Evolutionary conservation across 2,329 filamentous ascomycete genomes (phyloP).

Genomic region (Botryotinia globosa): DNA sequence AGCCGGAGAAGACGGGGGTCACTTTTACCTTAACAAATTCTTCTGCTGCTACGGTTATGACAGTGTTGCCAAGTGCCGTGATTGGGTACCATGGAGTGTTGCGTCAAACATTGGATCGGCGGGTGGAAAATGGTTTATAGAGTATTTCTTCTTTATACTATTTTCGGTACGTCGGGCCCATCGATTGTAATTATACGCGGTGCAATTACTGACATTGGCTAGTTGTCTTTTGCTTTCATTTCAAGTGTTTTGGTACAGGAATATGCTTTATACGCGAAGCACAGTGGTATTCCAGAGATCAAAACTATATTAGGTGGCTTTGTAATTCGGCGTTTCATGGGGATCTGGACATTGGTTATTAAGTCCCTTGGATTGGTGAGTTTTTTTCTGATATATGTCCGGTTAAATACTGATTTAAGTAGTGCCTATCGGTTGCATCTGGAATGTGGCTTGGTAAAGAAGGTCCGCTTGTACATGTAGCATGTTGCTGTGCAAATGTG

Average conservation of each 20-base stretch:
- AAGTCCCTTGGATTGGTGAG: constrained; percentile 84
- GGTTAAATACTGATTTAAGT: constrained; percentile 33
- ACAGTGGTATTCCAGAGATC: constrained; percentile 96
- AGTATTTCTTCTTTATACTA: constrained; percentile 83
- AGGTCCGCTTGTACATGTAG: constrained; percentile 91
- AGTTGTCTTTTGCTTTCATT: constrained; percentile 74
- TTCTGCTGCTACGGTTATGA: constrained; percentile 96
- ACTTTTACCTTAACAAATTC: constrained; percentile 84
- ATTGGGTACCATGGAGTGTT: constrained; percentile 83
- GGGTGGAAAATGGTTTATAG: constrained; percentile 74
- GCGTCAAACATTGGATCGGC: constrained; percentile 65
- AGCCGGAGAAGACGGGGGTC: constrained; percentile 71
- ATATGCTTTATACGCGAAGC: constrained; percentile 84
- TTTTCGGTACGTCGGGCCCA: constrained; percentile 63
- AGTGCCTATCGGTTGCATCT: constrained; percentile 88
- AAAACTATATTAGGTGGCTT: constrained; percentile 95
- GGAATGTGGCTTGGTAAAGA: constrained; percentile 98
- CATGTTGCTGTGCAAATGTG: constrained; percentile 91
- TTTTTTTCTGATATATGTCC: not conserved
- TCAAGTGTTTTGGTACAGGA: constrained; percentile 78
- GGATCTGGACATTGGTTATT: constrained; percentile 81
- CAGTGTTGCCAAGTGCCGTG: constrained; percentile 73
- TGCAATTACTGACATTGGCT: not conserved
- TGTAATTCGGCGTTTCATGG: constrained; percentile 83
- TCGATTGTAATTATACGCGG: not conserved